Evolutionary conservation across 2,329 filamentous ascomycete species (phyloP).

Genomic region (Rhynchosporium secalis): DNA sequence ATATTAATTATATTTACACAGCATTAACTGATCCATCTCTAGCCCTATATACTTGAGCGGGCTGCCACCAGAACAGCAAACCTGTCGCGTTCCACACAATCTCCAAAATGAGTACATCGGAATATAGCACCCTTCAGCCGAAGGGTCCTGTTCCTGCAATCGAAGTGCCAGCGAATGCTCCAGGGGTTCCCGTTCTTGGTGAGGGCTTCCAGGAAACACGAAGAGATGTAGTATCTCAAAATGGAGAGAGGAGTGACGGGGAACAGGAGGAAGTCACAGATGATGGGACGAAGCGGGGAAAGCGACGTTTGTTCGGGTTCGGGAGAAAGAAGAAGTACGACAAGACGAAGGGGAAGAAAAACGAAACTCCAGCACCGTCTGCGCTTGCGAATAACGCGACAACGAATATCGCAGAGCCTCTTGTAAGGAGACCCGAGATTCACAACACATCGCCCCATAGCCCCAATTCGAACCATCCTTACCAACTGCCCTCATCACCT

Average conservation of each 20-base stretch:
- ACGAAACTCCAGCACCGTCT: slow-evolving; percentile 34
- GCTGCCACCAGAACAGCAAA: slow-evolving; percentile 7
- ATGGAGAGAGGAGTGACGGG: slow-evolving; percentile 33
- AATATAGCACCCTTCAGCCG: slow-evolving; percentile 35
- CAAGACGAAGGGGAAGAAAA: slow-evolving; percentile 45
- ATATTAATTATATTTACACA: slow-evolving; percentile 25
- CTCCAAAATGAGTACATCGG: slow-evolving; percentile 38
- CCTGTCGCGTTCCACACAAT: neutral
- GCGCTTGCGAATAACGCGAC: slow-evolving; percentile 29
- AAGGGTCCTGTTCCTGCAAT: slow-evolving; percentile 33
- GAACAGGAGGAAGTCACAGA: slow-evolving; percentile 33
- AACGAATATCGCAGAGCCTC: slow-evolving; percentile 33
- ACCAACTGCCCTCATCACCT: slow-evolving; percentile 57
- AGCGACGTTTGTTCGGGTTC: slow-evolving; percentile 60
- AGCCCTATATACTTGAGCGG: slow-evolving; percentile 22
- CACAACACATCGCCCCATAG: slow-evolving; percentile 47
- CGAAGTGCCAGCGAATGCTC: slow-evolving; percentile 27
- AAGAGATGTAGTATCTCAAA: slow-evolving; percentile 28
- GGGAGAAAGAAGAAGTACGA: slow-evolving; percentile 61
- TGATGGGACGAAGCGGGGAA: slow-evolving; percentile 49
- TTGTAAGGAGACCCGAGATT: slow-evolving; percentile 37
- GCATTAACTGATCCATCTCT: slow-evolving; percentile 24
- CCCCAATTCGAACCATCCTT: slow-evolving; percentile 46
- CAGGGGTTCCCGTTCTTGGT: slow-evolving; percentile 39
- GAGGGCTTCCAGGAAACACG: slow-evolving; percentile 39